Percentiles rank a stretch among this genome's conserved stretches.
Evolutionary conservation across 306 rosid genomes (phyloP).

Genomic region (Rosa persica): DNA sequence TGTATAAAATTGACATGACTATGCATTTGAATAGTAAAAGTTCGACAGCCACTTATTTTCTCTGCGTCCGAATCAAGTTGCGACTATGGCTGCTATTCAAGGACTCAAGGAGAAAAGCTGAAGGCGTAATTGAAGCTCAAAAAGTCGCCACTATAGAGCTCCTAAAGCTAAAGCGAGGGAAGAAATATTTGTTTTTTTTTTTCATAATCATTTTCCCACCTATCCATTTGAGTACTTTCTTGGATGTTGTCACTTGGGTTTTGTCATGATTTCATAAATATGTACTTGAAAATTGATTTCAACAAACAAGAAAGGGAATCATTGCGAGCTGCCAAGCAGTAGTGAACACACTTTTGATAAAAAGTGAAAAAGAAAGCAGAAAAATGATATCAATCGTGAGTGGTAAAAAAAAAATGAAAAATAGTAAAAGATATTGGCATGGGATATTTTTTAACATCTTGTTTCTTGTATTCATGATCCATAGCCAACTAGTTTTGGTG

Average conservation of each 20-base stretch:
- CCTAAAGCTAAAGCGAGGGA: neutral
- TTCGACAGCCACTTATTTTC: neutral
- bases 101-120: neutral
- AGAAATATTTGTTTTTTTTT: neutral
- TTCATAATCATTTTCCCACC: neutral
- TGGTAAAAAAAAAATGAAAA: neutral
- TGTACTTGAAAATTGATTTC: neutral
- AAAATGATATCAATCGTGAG: neutral
- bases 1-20: neutral
- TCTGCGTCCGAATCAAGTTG: neutral
- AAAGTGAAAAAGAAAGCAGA: neutral
- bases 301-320: neutral
- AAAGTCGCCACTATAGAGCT: neutral
- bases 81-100: neutral
- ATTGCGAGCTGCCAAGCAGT: neutral
- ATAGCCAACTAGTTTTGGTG: neutral
- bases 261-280: conserved; percentile 5
- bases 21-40: neutral
- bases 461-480: neutral
- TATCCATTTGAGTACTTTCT: neutral
- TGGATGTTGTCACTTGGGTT: neutral
- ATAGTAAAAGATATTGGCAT: neutral
- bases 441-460: neutral
- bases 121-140: neutral
- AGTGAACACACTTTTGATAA: neutral